Evolutionary conservation across 805 yeast species (phyloP), one percentile per base, ranked within the genome.

Genomic region (Pachysolen tannophilus): DNA sequence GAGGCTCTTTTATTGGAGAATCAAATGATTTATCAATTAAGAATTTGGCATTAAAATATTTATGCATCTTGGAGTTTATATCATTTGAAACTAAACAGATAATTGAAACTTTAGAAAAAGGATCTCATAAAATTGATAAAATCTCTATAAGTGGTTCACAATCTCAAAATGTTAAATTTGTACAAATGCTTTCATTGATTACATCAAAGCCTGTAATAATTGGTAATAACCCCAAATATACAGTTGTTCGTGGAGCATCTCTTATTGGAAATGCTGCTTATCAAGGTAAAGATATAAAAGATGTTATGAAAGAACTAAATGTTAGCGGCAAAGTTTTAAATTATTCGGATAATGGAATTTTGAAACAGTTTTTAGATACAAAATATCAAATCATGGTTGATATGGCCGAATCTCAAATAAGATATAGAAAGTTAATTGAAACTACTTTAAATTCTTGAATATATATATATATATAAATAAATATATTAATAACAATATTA

Each of bases 71-170:
- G 4, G 81, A 75, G 50, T 75, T 68, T 38, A 48, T 75, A 14
- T 67, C 68, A 2, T 67, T 74, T 34, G 78, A 75, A 46, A 60
- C 74, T 2, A 52, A 47, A 31, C 67, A 65, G 29, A 55, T 72
- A 14, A 40, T 70, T 1, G 49, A 45, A 2, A 40, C 53, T n/a
- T 46, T 67, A 23, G 26, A 35, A 4, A 30, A 41, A 2, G 48
- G 51, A 6, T 48, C 51, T 1, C 37, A 43, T 9, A 11, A 17
- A 1, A 42, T 70, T 5, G 41, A 45, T 2, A 52, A 53, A 8
- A 48, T 75, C 6, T 44, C 58, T n/a, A 51, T 74, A 2, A 60
- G 68, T 43, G 82, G 82, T 4, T 68, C 77, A 24, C 80, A 74
- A 46, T 71, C 71, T 3, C 58, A 60, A 28, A 75, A 75, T 42